Percentiles rank a stretch among this genome's conserved stretches.
These are phyloP conservation scores for Leishmania tropica DNA, from an alignment of 208 protist species.

Conservation along the genomic window DNA sequence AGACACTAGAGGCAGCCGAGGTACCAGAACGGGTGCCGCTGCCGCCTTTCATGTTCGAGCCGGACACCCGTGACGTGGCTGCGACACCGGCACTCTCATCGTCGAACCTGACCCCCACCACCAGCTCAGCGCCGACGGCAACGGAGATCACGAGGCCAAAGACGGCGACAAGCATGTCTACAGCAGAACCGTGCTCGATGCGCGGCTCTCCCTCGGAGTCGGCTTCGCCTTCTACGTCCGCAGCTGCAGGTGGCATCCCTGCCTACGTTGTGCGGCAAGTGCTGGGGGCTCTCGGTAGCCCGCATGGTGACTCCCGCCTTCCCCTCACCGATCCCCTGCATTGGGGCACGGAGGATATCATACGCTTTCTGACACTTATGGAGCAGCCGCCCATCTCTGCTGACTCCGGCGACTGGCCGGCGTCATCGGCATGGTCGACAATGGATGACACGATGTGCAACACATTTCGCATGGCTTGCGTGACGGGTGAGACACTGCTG, in stretches of 20 bases:
- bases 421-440: slow-evolving; percentile 2
- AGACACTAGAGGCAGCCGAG: slow-evolving; percentile 34
- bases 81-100: background rate
- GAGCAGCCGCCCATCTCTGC: slow-evolving; percentile 19
- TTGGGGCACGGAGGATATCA: slow-evolving; percentile 69
- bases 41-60: slow-evolving; percentile 58
- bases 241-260: slow-evolving; percentile 1
- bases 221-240: background rate
- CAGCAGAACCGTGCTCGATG: background rate
- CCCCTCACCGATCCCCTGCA: slow-evolving; percentile 63
- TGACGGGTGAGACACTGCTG: slow-evolving; percentile 68
- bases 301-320: slow-evolving; percentile 49
- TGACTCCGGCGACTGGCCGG: background rate
- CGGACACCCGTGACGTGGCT: background rate
- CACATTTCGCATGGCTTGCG: slow-evolving; percentile 63
- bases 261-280: slow-evolving; percentile 23
- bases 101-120: background rate
- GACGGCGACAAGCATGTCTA: background rate
- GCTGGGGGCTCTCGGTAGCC: slow-evolving; percentile 38
- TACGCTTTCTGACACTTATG: slow-evolving; percentile 54
- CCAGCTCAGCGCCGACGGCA: too few relatives aligned
- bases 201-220: background rate
- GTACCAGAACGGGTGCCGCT: slow-evolving; percentile 49
- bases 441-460: slow-evolving; percentile 78
- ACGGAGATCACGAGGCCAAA: background rate